Percentiles rank a stretch among this genome's conserved stretches.
These are phyloP conservation scores for Eucalyptus regnans DNA, from an alignment of 345 rosid species.

Conservation along the genomic window DNA sequence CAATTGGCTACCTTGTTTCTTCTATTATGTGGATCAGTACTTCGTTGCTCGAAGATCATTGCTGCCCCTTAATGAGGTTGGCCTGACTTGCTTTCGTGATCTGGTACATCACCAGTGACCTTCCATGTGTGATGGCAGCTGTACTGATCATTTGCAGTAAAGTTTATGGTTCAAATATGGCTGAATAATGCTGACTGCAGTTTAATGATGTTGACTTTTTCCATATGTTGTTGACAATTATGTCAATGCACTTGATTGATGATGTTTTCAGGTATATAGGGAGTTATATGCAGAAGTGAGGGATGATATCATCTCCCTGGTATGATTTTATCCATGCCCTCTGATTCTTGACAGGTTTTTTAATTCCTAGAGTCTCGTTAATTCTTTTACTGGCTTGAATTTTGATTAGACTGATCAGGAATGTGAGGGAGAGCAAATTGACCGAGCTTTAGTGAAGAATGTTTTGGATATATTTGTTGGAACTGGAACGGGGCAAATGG, in stretches of 20 bases:
- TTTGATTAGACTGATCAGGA: conserved; percentile 35
- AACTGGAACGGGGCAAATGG: conserved; percentile 41
- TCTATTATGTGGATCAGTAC: neutral
- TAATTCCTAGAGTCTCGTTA: no score
- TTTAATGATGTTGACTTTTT: neutral
- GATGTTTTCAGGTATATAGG: conserved; percentile 23
- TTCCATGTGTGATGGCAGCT: neutral
- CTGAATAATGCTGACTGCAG: neutral
- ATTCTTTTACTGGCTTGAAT: neutral
- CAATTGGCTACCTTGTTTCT: neutral
- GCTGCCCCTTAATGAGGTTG: conserved; percentile 39
- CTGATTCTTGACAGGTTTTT: neutral
- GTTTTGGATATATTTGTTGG: conserved; percentile 42
- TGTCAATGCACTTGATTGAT: neutral
- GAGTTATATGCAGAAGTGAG: conserved; percentile 26
- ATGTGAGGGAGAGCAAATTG: conserved; percentile 51
- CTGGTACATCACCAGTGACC: conserved; percentile 13
- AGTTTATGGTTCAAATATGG: neutral
- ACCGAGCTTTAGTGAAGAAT: conserved; percentile 45
- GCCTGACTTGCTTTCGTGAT: conserved; percentile 42
- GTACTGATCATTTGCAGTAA: neutral
- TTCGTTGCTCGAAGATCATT: conserved; percentile 11
- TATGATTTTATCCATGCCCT: neutral
- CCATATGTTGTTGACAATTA: neutral
- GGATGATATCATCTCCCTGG: conserved; percentile 41